Evolutionary conservation across 345 rosid genomes (phyloP), one percentile per base, ranked within the genome.

Genomic region (Populus pruinosa): DNA sequence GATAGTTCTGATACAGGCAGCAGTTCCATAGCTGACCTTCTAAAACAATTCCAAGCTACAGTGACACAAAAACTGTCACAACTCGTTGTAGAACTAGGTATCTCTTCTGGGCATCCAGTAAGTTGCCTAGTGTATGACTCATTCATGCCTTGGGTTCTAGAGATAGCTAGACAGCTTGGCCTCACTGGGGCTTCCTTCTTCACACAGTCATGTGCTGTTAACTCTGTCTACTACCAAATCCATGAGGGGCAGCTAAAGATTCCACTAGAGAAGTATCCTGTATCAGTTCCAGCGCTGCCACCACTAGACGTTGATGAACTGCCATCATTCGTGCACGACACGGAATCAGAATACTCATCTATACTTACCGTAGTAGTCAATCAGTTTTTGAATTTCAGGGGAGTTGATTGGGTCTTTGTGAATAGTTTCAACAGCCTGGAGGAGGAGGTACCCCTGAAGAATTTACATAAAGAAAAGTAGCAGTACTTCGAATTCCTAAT

Each of bases 91-190:
- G 71, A 83, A 43, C 78, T 77, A 2, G 9, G 12, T 5, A 56
- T 3, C 3, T 44, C 62, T 2, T 56, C 62, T 0, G 27, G 62
- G 12, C 23, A 8, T n/a, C 62, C 62, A 56, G 3, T 78, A 21
- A 41, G 61, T 29, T 80, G 83, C 47, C n/a, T 90, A 17, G 82
- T 88, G 17, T 87, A 90, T 72, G 90, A 90, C 71, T 81, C 90
- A 18, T 27, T 80, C 33, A 29, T 87, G 84, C 76, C 87, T 5
- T 87, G 89, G 89, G 87, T 75, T 73, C 73, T 86, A 76, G 86
- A 87, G 59, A 75, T 75, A 27, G 84, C 84, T 10, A 27, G 49
- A 9, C 36, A 59, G n/a, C 71, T 50, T 8, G 83, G 83, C 8
- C 5, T 82, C 41, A 61, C n/a, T 4, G 85, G 65, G 3, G 85